Percentiles rank a stretch among this genome's conserved stretches.
These are phyloP conservation scores for Exophiala oligosperma DNA, from an alignment of 2,329 filamentous ascomycete genomes.

Conservation along the genomic window DNA sequence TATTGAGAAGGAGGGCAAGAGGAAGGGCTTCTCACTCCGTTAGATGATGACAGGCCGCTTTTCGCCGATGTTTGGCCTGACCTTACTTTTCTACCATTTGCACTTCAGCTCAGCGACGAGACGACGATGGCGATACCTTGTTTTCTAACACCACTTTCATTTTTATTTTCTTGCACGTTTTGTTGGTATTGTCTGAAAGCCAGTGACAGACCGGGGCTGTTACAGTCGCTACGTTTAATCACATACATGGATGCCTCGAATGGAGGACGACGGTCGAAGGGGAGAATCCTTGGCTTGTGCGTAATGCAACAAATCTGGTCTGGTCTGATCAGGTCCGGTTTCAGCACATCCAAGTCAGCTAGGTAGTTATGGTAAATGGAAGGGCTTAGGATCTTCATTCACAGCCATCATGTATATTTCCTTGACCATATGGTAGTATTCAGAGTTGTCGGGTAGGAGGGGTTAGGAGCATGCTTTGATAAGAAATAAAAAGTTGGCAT, in stretches of 20 bases:
- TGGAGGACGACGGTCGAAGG: conserved; percentile 3
- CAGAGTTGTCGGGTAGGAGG: conserved; percentile 11
- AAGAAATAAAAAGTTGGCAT: background rate
- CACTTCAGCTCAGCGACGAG: conserved; percentile 35
- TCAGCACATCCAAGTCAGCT: conserved; percentile 5
- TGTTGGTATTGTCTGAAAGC: conserved; percentile 15
- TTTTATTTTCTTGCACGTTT: conserved; percentile 10
- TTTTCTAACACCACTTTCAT: conserved; percentile 14
- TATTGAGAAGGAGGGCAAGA: conserved; percentile 96
- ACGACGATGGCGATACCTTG: conserved; percentile 26
- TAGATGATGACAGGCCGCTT: conserved; percentile 50
- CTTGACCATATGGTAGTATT: conserved; percentile 15
- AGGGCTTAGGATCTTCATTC: conserved; percentile 3
- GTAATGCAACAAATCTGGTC: conserved; percentile 15
- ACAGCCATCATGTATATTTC: conserved; percentile 26
- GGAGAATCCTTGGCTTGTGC: conserved; percentile 26
- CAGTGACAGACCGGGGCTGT: conserved; percentile 30
- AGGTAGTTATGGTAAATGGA: conserved; percentile 3
- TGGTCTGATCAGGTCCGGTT: conserved; percentile 2
- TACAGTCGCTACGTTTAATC: conserved; percentile 21
- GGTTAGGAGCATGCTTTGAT: background rate
- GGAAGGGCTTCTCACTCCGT: conserved; percentile 98
- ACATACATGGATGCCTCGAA: conserved; percentile 19
- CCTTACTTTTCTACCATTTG: conserved; percentile 27
- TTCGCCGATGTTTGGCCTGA: conserved; percentile 20